A percentile compares a stretch with the other conserved stretches of the same genome.
Evolutionary conservation across 208 protist species (phyloP).

Genomic region (Leishmania turanica): DNA sequence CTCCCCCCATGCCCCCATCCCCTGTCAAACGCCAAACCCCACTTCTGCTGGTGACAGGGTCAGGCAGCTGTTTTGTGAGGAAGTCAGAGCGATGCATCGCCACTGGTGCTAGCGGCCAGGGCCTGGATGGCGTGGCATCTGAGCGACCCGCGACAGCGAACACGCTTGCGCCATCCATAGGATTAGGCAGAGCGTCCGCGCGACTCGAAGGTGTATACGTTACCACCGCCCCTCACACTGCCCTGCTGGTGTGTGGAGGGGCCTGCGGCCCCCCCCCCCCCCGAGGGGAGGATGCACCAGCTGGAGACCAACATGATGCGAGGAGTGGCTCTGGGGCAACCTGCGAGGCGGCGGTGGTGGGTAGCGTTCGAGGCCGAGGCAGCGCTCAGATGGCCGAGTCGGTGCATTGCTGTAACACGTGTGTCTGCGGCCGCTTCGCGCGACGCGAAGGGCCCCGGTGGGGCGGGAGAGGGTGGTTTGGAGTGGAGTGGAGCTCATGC

Average conservation of each 20-base stretch:
- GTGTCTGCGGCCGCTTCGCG: background rate
- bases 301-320: background rate
- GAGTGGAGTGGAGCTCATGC: background rate
- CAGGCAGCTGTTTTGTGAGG: background rate
- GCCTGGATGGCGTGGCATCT: background rate
- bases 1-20: background rate
- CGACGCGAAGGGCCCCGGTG: too few relatives aligned
- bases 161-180: background rate
- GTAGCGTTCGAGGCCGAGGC: background rate
- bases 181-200: background rate
- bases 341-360: background rate
- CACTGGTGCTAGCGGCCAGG: background rate
- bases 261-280: too few relatives aligned
- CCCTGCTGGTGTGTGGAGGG: background rate
- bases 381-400: too few relatives aligned
- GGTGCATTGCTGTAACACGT: too few relatives aligned
- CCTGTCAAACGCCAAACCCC: background rate
- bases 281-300: background rate
- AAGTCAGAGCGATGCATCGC: background rate
- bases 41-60: background rate
- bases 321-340: background rate
- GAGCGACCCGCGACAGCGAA: background rate
- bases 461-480: background rate
- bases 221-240: background rate
- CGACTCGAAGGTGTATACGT: background rate